These are phyloP conservation scores for Hemileccinum impolitum DNA, from an alignment of 768 basidiomycete species.

Conservation along the genomic window DNA sequence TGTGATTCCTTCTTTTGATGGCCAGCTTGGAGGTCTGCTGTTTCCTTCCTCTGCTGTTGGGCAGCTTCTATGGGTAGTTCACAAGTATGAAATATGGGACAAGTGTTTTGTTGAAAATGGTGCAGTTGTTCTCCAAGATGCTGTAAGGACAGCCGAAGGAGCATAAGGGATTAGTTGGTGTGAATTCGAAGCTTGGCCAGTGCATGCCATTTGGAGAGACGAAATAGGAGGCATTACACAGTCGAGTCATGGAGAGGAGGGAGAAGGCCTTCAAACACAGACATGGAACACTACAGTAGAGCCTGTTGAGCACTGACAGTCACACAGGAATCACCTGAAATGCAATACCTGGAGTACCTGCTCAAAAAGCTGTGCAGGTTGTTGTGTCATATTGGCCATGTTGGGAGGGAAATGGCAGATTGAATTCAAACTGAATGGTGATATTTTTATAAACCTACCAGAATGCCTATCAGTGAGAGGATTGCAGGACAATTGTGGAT, in stretches of 20 bases:
- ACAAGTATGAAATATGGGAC: neutral
- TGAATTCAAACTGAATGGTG: slow-evolving; percentile 7
- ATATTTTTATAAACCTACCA: neutral
- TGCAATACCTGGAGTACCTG: slow-evolving; percentile 12
- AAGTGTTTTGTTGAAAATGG: neutral
- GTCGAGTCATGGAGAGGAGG: slow-evolving; percentile 18
- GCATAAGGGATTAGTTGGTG: neutral
- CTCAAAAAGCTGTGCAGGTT: slow-evolving; percentile 13
- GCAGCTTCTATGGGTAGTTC: neutral
- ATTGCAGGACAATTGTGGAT: too few species aligned
- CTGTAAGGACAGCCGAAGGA: neutral
- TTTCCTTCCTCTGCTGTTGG: neutral
- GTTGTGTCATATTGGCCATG: slow-evolving; percentile 35
- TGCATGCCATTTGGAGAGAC: slow-evolving; percentile 1
- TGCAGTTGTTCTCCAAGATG: neutral
- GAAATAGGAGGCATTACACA: neutral
- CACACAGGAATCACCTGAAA: too few species aligned
- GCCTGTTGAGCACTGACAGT: too few species aligned
- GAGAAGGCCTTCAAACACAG: slow-evolving; percentile 39
- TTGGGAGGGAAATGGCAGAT: slow-evolving; percentile 37
- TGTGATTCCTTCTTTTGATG: too few species aligned
- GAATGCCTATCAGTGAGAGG: neutral
- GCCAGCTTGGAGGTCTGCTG: too few species aligned
- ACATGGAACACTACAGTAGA: slow-evolving; percentile 38
- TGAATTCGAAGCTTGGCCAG: neutral